phyloP scores from a whole-genome alignment of 768 basidiomycete species.

The Lactarius pseudohatsudake region DNA sequence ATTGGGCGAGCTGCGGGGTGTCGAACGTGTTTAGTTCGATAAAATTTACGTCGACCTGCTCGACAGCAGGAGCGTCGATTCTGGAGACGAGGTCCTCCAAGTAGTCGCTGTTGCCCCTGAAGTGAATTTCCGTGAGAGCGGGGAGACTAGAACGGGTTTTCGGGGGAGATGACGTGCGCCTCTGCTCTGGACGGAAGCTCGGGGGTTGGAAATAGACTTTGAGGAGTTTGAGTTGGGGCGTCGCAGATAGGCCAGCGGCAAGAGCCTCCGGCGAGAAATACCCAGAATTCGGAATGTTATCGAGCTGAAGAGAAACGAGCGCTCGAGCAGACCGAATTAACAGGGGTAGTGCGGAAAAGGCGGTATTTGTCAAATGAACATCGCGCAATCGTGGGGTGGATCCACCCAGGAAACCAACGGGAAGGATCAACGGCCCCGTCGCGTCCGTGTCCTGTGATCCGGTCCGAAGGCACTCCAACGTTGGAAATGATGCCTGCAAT shows the following conservation, averaged over 20 bases:
- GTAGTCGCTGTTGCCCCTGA: not conserved
- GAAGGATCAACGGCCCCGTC: not conserved
- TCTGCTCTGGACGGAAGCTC: not conserved
- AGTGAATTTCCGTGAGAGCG: not conserved
- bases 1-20: not conserved
- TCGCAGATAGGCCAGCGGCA: not conserved
- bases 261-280: not conserved
- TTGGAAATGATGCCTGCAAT: not conserved
- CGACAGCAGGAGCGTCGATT: constrained; percentile 3
- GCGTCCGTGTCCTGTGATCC: not conserved
- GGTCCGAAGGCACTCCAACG: not conserved
- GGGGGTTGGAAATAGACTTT: not conserved
- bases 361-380: not conserved
- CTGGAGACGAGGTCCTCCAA: not conserved
- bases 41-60: not conserved
- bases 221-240: not conserved
- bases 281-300: not conserved
- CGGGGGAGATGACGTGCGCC: not conserved
- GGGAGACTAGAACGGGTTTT: not conserved
- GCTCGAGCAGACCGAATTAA: constrained; percentile 7
- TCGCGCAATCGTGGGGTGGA: not conserved
- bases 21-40: not conserved
- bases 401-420: not conserved
- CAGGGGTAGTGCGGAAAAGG: constrained; percentile 7
- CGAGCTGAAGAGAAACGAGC: not conserved